Percentiles rank a stretch among this genome's conserved stretches.
Evolutionary conservation across 1,284 basidiomycete species (phyloP).

Genomic region (Irpex lacteus): DNA sequence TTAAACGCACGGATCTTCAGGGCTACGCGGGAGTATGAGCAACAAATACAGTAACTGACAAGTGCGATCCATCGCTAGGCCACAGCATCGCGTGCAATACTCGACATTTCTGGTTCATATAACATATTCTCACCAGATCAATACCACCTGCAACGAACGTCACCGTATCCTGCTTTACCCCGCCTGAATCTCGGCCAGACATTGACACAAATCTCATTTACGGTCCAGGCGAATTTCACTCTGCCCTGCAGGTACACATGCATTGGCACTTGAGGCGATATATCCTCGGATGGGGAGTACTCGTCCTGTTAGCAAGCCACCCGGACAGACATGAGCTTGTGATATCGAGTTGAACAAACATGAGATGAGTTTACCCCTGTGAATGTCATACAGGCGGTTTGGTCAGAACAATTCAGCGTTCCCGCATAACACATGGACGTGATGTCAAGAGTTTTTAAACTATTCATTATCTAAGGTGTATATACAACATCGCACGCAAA

Average conservation of each 20-base stretch:
- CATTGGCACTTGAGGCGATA: neutral
- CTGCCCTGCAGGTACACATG: neutral
- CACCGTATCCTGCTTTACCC: no score
- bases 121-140: no score
- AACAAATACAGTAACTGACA: neutral
- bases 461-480: neutral
- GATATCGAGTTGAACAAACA: no score
- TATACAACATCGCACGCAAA: neutral
- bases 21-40: neutral
- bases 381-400: no score
- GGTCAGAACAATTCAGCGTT: no score
- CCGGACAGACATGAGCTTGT: no score
- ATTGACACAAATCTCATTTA: neutral
- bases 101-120: no score
- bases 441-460: neutral
- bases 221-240: neutral
- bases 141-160: no score
- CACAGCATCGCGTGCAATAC: neutral
- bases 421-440: neutral
- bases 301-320: no score
- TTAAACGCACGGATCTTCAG: neutral
- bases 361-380: no score
- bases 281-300: no score
- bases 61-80: neutral
- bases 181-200: neutral